Evolutionary conservation across 768 basidiomycete genomes (phyloP), one percentile per base, ranked within the genome.

Genomic region (Collybiopsis confluens): DNA sequence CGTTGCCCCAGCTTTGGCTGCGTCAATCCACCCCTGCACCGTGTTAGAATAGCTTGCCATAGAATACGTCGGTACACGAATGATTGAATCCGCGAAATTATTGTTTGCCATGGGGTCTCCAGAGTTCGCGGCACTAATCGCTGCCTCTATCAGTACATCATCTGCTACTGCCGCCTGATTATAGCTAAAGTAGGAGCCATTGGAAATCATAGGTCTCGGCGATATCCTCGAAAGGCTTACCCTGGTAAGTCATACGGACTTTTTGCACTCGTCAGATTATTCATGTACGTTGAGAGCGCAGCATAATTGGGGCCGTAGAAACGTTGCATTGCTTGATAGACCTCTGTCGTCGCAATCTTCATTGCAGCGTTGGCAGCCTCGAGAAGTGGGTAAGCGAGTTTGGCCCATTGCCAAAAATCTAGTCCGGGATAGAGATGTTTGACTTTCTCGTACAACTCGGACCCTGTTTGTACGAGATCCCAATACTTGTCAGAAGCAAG

Each of bases 11-110:
- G 18, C 30, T 43, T 18, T 23, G 20, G 36, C 8, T 2, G 11
- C 47, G 33, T 46, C 42, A 42, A 40, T 26, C 54, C 54, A 55
- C 3, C 18, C 23, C 27, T 50, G 28, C 2, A 55, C 54, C 5
- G 47, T 28, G 16, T 28, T 55, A 37, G 16, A 30, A 51, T 55
- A 55, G 21, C 26, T 55, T 2, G 10, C 21, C 7, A 55, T 51
- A 26, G 6, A 26, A 40, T 55, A 55, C n/a, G 21, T 13, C 15
- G 54, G 54, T 6, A 55, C 54, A 27, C 9, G 21, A 24, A 36
- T 21, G 9, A 20, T n/a, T n/a, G 42, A 43, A 8, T 43, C 9
- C n/a, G n/a, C n/a, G n/a, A n/a, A n/a, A 8, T n/a, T n/a, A 43
- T 20, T 8, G 9, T 8, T 9, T n/a, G 8, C 7, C 8, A n/a